Evolutionary conservation across 108 stramenopile species (phyloP), one percentile per base, ranked within the genome.

Genomic region (Nannochloropsis gaditana): DNA sequence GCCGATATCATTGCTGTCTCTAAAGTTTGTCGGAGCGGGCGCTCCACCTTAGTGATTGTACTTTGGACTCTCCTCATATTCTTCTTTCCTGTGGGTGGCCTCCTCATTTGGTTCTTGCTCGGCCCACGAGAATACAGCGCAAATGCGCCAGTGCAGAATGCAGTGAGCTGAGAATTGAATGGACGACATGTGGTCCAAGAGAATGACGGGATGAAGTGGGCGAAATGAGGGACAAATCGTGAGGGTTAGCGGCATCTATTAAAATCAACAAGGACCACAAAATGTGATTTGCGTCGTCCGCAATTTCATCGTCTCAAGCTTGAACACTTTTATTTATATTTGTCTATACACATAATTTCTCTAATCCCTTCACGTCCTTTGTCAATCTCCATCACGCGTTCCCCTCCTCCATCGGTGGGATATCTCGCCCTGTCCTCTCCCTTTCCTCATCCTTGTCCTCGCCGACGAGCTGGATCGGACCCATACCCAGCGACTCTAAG

Each of bases 1-100:
- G 59, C 59, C 19, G 59, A 73, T n/a, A n/a, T 73, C 59, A 73
- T 73, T n/a, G 59, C 59, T n/a, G 59, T 73, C n/a, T 73, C 59
- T 73, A 73, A 73, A n/a, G 59, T 73, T n/a, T 73, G 59, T n/a
- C 59, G 59, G 19, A 73, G 59, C 59, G 59, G 59, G 19, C 8
- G 59, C n/a, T 73, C 59, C 19, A 73, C 59, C n/a, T 6, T 73
- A n/a, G 59, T 73, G 19, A 73, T 6, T 15, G 59, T 73, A n/a
- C 8, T 73, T 4, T 73, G 59, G 59, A 73, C 59, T n/a, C 6
- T 73, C 3, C 59, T 73, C n/a, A 73, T 73, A 15, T 73, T 73
- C 59, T 73, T 73, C n/a, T 73, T 73, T 8, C 59, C 59, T 73
- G 59, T 73, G 5, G 59, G 59, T 15, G 59, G 59, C 19, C 59